Percentiles rank a stretch among this genome's conserved stretches.
These are phyloP conservation scores for Xylariaceae sp. DNA, from an alignment of 2,329 filamentous ascomycete genomes.

Conservation along the genomic window DNA sequence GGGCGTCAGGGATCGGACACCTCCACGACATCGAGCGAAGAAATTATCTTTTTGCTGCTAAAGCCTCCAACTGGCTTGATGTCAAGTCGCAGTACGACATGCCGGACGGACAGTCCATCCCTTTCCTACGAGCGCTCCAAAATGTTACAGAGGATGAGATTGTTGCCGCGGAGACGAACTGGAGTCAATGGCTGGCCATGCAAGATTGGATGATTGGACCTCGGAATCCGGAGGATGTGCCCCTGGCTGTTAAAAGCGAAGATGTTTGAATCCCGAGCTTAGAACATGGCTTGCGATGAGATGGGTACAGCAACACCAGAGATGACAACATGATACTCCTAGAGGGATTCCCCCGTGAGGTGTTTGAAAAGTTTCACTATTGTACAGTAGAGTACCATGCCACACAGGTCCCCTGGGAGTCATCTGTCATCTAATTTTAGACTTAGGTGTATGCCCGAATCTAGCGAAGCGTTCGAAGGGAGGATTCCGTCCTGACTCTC, in stretches of 20 bases:
- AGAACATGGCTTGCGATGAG: background rate
- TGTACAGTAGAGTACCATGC: background rate
- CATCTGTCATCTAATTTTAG: background rate
- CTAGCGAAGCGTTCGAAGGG: background rate
- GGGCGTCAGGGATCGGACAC: slow-evolving; percentile 71
- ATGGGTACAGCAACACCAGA: background rate
- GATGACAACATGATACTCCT: background rate
- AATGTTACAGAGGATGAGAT: slow-evolving; percentile 75
- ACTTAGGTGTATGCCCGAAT: background rate
- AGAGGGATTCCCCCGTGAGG: background rate
- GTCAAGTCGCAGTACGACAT: slow-evolving; percentile 93
- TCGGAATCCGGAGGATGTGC: slow-evolving; percentile 54
- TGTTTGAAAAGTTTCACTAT: background rate
- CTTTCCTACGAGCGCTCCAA: slow-evolving; percentile 81
- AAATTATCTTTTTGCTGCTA: slow-evolving; percentile 93
- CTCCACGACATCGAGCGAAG: slow-evolving; percentile 84
- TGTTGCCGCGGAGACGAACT: slow-evolving; percentile 72
- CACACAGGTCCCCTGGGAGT: background rate
- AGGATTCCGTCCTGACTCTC: background rate
- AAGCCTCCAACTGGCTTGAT: slow-evolving; percentile 82
- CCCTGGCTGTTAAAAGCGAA: slow-evolving; percentile 34
- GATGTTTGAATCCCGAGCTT: slow-evolving; percentile 18
- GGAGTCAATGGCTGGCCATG: slow-evolving; percentile 96
- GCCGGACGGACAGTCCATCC: slow-evolving; percentile 74
- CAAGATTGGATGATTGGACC: slow-evolving; percentile 98